Evolutionary conservation across 1,284 basidiomycete species (phyloP).

Genomic region (Phylloporus gajari): DNA sequence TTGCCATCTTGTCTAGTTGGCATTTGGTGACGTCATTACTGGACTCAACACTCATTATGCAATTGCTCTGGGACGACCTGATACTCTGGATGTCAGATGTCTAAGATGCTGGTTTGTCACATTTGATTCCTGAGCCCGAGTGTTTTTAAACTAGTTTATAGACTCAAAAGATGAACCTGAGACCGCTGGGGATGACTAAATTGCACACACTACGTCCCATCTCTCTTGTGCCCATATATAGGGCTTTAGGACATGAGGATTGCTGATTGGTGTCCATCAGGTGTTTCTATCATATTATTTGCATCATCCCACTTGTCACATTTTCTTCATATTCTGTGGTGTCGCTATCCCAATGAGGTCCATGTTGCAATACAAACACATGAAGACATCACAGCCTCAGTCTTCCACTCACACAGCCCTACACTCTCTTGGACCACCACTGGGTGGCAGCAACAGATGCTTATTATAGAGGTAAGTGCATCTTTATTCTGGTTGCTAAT

Average conservation of each 20-base stretch:
- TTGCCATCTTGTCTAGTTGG: conserved; percentile 99
- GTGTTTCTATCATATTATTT: conserved; percentile 42
- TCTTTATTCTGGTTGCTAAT: too few species aligned
- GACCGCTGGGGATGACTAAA: conserved; percentile 67
- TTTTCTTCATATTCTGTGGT: conserved; percentile 43
- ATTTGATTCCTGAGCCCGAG: too few species aligned
- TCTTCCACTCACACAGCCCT: too few species aligned
- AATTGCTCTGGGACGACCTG: conserved; percentile 97
- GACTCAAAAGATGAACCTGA: conserved; percentile 76
- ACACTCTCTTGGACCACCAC: too few species aligned
- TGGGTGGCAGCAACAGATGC: too few species aligned
- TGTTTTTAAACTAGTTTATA: conserved; percentile 40
- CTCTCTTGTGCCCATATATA: conserved; percentile 11
- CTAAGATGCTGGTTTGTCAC: conserved; percentile 81
- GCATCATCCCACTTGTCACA: conserved; percentile 48
- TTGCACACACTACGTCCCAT: conserved; percentile 5
- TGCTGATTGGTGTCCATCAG: conserved; percentile 23
- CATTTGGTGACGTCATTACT: conserved; percentile 99
- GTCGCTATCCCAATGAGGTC: too few species aligned
- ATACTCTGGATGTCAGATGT: conserved; percentile 99
- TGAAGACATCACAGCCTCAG: too few species aligned
- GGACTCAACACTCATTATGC: conserved; percentile 99
- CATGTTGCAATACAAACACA: too few species aligned
- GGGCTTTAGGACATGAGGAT: conserved; percentile 17
- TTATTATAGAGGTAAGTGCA: too few species aligned